These are phyloP conservation scores for Trichoderma pleuroti DNA, from an alignment of 2,329 filamentous ascomycete genomes.

Conservation along the genomic window DNA sequence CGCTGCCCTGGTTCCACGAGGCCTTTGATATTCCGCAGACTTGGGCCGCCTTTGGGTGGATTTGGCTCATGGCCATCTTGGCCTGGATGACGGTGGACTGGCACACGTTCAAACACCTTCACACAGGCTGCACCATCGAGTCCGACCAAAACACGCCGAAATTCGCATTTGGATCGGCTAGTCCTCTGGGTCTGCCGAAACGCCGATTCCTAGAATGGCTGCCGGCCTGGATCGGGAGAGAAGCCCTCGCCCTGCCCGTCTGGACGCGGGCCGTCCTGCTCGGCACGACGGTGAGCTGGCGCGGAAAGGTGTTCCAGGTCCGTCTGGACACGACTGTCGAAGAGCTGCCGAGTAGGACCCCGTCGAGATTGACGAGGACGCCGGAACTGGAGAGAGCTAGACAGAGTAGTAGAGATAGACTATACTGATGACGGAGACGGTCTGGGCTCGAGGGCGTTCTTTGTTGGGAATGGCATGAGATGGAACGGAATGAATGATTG, in stretches of 20 bases:
- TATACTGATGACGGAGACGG: slow-evolving; percentile 22
- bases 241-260: slow-evolving; percentile 78
- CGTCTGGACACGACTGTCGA: slow-evolving; percentile 78
- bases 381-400: slow-evolving; percentile 25
- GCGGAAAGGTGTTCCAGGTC: slow-evolving; percentile 78
- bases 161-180: slow-evolving; percentile 58
- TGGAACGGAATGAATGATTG: not conserved
- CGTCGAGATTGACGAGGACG: slow-evolving; percentile 18
- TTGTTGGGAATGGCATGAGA: not conserved
- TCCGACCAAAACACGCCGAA: slow-evolving; percentile 67
- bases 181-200: slow-evolving; percentile 39
- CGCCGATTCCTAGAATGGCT: slow-evolving; percentile 69
- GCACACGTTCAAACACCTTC: slow-evolving; percentile 67
- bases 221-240: slow-evolving; percentile 78
- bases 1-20: slow-evolving; percentile 59
- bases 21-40: slow-evolving; percentile 55
- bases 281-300: slow-evolving; percentile 84
- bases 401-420: slow-evolving; percentile 27
- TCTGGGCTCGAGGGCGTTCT: not conserved
- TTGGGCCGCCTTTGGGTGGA: slow-evolving; percentile 61
- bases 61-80: slow-evolving; percentile 64
- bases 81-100: slow-evolving; percentile 76
- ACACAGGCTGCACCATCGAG: slow-evolving; percentile 68
- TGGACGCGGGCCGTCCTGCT: slow-evolving; percentile 88
- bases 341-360: slow-evolving; percentile 28